Conservation (phyloP, 352 stramenopile genomes). For the Pythium vanterpoolii region DNA sequence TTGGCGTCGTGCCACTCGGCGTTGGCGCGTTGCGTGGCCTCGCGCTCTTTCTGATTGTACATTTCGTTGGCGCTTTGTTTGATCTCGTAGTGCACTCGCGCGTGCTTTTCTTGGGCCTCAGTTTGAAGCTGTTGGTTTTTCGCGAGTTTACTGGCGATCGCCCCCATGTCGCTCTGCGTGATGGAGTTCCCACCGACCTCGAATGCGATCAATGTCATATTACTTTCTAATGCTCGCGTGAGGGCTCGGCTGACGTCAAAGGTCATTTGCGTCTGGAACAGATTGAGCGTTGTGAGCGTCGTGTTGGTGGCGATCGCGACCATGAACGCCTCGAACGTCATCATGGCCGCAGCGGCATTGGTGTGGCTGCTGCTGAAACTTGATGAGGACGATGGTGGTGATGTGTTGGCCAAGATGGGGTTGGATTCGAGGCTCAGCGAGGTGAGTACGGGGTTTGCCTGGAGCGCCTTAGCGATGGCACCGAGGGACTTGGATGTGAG, state of each 20-base stretch:
- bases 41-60: conserved; percentile 28
- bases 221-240: conserved; percentile 42
- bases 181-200: conserved; percentile 50
- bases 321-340: conserved; percentile 38
- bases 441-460: conserved; percentile 44
- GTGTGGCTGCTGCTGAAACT: conserved; percentile 9
- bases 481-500: conserved; percentile 38
- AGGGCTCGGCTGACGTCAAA: conserved; percentile 45
- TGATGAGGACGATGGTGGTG: background rate
- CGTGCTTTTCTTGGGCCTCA: conserved; percentile 27
- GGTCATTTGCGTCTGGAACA: conserved; percentile 60
- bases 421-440: conserved; percentile 63
- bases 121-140: conserved; percentile 42
- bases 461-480: conserved; percentile 36
- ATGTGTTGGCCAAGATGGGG: conserved; percentile 37
- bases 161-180: conserved; percentile 41
- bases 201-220: conserved; percentile 42
- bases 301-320: conserved; percentile 31
- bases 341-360: conserved; percentile 11
- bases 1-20: conserved; percentile 52
- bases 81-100: conserved; percentile 25
- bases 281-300: conserved; percentile 47
- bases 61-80: conserved; percentile 28
- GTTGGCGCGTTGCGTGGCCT: conserved; percentile 41
- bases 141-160: conserved; percentile 34